Base-by-base conservation (phyloP, 2,329 filamentous ascomycete species). In the Aspergillus sergii region DNA sequence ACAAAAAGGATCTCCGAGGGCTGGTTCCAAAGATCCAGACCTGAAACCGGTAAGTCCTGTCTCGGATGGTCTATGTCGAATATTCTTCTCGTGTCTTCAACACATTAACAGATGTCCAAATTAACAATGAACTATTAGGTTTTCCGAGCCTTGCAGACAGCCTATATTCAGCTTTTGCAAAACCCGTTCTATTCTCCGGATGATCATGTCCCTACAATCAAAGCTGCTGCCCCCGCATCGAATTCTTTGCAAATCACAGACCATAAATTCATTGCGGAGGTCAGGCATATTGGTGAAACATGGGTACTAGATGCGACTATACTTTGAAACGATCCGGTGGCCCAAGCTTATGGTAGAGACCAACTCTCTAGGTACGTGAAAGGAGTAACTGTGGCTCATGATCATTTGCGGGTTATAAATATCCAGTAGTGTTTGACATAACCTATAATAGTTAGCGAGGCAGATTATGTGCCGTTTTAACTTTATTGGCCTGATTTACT, bases 141-240 rank as follows among this genome's bases (percentile, higher is more conserved):
- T 30, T 99, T 99, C 75, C 88, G 90, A 75, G 93, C 94, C 32
- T 87, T 99, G 79, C 95, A 98, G 80, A 89, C 86, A n/a, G 93
- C 94, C 34, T 99, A 97, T 73, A 91, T 98, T 62, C 84, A 88
- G 65, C 82, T 99, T 58, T 81, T 98, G 68, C 91, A 97, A 79
- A 98, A 99, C 73, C 94, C 94, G 0, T 99, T 99, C 79, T 98
- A 94, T 78, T 89, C 91, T 54, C 94, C 94, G 11, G 93, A 97
- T 74, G 91, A 94, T 71, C 89, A 94, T 57, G 86, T 86, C 66
- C 91, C 90, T 56, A 86, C 81, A 41, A 76, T 78, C 54, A 82
- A 82, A 57, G 79, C 80, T 41, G 75, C 61, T 48, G 60, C 81
- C 50, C 71, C 79, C 46, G 75, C 76, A 50, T 77, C 82, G 5